Percentiles rank a stretch among this genome's conserved stretches.
These are phyloP conservation scores for Starmerella bombi DNA, from an alignment of 805 yeast species.

Conservation along the genomic window DNA sequence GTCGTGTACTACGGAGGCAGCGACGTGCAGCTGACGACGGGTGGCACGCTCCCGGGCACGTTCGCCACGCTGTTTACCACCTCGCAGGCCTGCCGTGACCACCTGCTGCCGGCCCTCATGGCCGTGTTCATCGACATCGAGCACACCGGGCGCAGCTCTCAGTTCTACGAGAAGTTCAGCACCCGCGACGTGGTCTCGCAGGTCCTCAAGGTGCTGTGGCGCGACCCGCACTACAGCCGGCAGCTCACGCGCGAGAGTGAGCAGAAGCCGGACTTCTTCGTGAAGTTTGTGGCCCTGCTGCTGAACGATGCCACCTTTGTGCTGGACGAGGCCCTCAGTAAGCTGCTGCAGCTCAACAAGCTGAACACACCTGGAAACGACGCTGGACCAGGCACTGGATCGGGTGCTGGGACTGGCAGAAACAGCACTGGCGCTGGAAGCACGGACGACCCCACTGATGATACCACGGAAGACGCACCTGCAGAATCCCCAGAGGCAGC, in stretches of 20 bases:
- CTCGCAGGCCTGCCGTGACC: constrained; percentile 47
- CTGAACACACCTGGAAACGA: too few relatives aligned
- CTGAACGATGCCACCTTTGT: constrained; percentile 86
- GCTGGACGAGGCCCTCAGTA: constrained; percentile 78
- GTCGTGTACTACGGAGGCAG: constrained; percentile 55
- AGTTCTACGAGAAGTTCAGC: constrained; percentile 91
- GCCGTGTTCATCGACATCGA: constrained; percentile 91
- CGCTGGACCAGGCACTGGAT: constrained; percentile 34
- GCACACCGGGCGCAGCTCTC: constrained; percentile 88
- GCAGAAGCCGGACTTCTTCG: constrained; percentile 67
- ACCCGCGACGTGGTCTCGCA: constrained; percentile 75
- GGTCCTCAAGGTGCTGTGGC: constrained; percentile 75
- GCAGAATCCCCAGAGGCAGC: constrained; percentile 1
- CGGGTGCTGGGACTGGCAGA: not conserved
- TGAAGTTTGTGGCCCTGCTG: constrained; percentile 79
- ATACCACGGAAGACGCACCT: not conserved
- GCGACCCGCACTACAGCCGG: constrained; percentile 48
- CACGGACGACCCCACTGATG: not conserved
- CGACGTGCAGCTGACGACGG: constrained; percentile 36
- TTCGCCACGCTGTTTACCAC: constrained; percentile 54
- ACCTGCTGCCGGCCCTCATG: constrained; percentile 68
- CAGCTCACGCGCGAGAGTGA: constrained; percentile 59
- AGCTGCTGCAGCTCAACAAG: constrained; percentile 62
- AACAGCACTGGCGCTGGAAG: not conserved
- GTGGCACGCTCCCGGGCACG: constrained; percentile 40